These are phyloP conservation scores for Elongisporangium prolatum DNA, from an alignment of 352 stramenopile genomes.

Conservation along the genomic window DNA sequence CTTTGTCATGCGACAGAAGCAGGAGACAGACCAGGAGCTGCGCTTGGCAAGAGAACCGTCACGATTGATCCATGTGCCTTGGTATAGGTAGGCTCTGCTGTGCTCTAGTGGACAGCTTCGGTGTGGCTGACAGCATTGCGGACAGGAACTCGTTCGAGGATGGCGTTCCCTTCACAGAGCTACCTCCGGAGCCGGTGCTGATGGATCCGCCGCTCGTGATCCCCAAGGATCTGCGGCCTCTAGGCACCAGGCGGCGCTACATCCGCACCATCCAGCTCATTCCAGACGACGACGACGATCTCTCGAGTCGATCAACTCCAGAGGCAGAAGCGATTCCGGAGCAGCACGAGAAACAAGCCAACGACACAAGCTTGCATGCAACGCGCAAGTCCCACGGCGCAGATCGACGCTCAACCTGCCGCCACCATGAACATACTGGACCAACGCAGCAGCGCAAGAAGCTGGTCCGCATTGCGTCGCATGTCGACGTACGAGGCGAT, in stretches of 20 bases:
- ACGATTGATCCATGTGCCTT: slow-evolving; percentile 37
- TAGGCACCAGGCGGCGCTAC: slow-evolving; percentile 39
- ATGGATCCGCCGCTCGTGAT: slow-evolving; percentile 56
- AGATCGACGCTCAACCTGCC: background rate
- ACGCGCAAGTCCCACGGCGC: background rate
- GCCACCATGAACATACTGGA: background rate
- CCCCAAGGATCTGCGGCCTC: slow-evolving; percentile 41
- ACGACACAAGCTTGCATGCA: background rate
- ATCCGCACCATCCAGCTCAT: slow-evolving; percentile 63
- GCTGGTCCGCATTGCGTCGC: background rate
- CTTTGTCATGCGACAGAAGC: too few relatives aligned
- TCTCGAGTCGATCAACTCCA: background rate
- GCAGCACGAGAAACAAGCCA: too few relatives aligned
- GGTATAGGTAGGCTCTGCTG: slow-evolving; percentile 50
- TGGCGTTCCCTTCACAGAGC: slow-evolving; percentile 21
- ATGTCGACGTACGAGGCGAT: background rate
- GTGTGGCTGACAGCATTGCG: background rate
- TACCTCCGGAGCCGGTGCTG: slow-evolving; percentile 31
- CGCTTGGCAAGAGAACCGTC: background rate
- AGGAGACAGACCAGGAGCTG: too few relatives aligned
- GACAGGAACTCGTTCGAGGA: slow-evolving; percentile 66
- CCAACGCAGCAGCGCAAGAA: background rate
- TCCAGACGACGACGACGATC: slow-evolving; percentile 4
- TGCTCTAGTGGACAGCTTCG: background rate
- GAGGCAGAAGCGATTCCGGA: background rate